Base-by-base conservation (phyloP, 495 filamentous ascomycete species). In the Aspergillus ellipticus region DNA sequence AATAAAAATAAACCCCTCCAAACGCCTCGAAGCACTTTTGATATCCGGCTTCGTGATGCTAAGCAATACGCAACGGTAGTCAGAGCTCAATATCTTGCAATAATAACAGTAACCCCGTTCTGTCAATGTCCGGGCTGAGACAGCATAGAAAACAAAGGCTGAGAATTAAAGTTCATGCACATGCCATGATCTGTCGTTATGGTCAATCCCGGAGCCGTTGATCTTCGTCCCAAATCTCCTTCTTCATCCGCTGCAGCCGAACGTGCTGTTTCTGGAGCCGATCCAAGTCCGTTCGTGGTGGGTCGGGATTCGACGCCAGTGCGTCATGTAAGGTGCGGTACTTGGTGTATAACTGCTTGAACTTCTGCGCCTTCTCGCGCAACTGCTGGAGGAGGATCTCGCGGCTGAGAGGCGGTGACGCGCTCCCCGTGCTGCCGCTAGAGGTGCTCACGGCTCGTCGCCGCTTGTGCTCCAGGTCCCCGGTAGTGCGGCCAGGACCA, bases 291-390 rank as follows among this genome's bases (percentile, higher is more conserved):
- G 78, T 72, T 54, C 76, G 72, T 1, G 81, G 72, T 3, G 85
- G 81, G 35, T 82, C 69, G 9, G 77, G 65, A 17, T 78, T 65
- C 1, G 59, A 68, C n/a, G 73, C 69, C 29, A 90, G 69, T 61
- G 85, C 77, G 49, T 75, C 66, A 63, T 90, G 84, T 53, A 89
- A 68, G 28, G 71, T 63, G 66, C 79, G 75, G 65, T 92, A 92
- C 31, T 79, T 81, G 29, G 76, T 73, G 63, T 90, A 89, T 29
- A 67, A 79, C 46, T 70, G 68, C 65, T 84, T 85, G 70, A 90
- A 90, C 35, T 60, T 74, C 59, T 76, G 74, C 8, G 85, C 86
- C 63, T 82, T 80, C 45, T 81, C 69, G 52, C 85, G 66, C 21
- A 79, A 58, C 26, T 69, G 70, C 52, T 74, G 69, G 3, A 64